Conservation (phyloP, 2,329 filamentous ascomycete species). For the Botrytis galanthina region DNA sequence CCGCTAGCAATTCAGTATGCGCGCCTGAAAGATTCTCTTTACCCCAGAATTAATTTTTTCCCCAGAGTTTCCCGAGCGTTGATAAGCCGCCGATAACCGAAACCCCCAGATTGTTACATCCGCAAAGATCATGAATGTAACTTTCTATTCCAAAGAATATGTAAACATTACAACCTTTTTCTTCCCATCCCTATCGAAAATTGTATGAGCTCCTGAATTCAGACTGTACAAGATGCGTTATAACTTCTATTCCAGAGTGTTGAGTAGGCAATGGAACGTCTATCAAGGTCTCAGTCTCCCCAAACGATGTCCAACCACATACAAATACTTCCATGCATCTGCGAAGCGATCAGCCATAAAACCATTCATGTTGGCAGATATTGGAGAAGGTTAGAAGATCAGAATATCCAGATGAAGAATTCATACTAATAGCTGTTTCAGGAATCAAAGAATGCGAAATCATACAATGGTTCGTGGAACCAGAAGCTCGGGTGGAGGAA, state of each 20-base stretch:
- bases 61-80: slow-evolving; percentile 11
- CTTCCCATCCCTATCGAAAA: not conserved
- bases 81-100: slow-evolving; percentile 28
- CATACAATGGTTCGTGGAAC: slow-evolving; percentile 99
- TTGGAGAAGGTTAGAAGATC: slow-evolving; percentile 67
- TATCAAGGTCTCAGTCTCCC: slow-evolving; percentile 38
- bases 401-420: not conserved
- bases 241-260: slow-evolving; percentile 49
- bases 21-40: slow-evolving; percentile 5
- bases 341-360: slow-evolving; percentile 54
- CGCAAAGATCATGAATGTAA: slow-evolving; percentile 3
- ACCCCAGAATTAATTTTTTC: slow-evolving; percentile 3
- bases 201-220: not conserved
- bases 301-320: slow-evolving; percentile 23
- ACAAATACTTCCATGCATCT: slow-evolving; percentile 33
- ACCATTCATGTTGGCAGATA: slow-evolving; percentile 79
- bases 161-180: not conserved
- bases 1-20: not conserved
- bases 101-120: slow-evolving; percentile 24
- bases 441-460: slow-evolving; percentile 98
- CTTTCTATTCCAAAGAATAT: slow-evolving; percentile 5
- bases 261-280: slow-evolving; percentile 52
- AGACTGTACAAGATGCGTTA: slow-evolving; percentile 50
- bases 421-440: slow-evolving; percentile 40
- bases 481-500: slow-evolving; percentile 92